Conservation (phyloP, 768 basidiomycete genomes). For the Sporobolomyces pararoseus region DNA sequence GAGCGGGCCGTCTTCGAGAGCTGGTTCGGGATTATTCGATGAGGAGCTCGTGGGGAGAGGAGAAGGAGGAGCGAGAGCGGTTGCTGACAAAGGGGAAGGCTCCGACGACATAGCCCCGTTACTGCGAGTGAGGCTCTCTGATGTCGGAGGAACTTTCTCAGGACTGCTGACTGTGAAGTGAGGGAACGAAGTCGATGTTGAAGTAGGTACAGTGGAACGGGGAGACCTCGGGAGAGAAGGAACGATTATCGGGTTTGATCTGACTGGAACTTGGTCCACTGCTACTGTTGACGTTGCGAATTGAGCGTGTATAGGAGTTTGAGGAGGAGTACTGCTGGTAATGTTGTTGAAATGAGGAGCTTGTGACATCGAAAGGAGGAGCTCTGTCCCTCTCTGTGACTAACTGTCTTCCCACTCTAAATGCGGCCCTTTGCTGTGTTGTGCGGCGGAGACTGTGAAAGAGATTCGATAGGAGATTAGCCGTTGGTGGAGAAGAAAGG, state of each 20-base stretch:
- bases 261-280: background rate
- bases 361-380: too few relatives aligned
- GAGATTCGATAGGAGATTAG: too few relatives aligned
- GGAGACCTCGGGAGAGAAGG: background rate
- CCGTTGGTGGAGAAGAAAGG: too few relatives aligned
- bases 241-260: background rate
- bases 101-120: background rate
- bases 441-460: too few relatives aligned
- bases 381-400: too few relatives aligned
- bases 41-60: background rate
- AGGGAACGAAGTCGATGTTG: background rate
- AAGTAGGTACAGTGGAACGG: background rate
- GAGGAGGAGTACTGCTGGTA: background rate
- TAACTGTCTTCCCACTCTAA: too few relatives aligned
- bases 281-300: background rate
- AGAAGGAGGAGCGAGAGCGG: background rate
- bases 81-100: background rate
- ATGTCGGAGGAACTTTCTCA: too few relatives aligned
- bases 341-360: background rate
- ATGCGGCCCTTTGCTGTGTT: too few relatives aligned
- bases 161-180: background rate
- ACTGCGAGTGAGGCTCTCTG: too few relatives aligned
- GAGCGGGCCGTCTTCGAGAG: conserved; percentile 40
- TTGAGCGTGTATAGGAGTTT: conserved; percentile 14
- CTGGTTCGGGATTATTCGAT: background rate